Base-by-base conservation (phyloP, 345 rosid genomes). In the Erysimum cheiranthoides region DNA sequence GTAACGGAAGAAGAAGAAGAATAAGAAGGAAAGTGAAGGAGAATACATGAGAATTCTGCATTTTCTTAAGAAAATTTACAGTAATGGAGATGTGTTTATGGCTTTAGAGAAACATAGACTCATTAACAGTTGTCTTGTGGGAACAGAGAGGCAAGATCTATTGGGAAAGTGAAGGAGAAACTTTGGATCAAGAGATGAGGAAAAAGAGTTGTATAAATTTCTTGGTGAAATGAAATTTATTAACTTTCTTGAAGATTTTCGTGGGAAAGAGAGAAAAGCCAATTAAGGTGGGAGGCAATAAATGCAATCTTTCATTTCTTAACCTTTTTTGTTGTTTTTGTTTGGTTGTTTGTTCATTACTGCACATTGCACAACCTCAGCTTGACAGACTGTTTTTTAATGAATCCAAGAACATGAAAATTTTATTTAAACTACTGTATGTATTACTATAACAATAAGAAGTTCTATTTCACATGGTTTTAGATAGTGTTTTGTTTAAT, bases 341-440 rank as follows among this genome's bases (percentile, higher is more conserved):
- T 77, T 77, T 77, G 69, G 45, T 78, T 50, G 73, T 73, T 66
- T 61, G 70, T 72, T 67, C 73, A 78, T 73, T 43, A 66, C 65
- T 78, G 78, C 73, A 66, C 76, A 71, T 70, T 64, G 66, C 75
- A 57, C 81, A 72, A 40, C 77, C 64, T 78, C 18, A 6, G 58
- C 73, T 71, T 51, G 73, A 66, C 81, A 78, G 81, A 40, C 63
- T 71, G 76, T 35, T 50, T 51, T 32, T 76, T 39, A 71, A 64
- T 58, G 73, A 66, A 34, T 58, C 6, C 10, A 71, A 56, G 46
- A 53, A 46, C 60, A 34, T 49, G 70, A 16, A 40, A 1, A 10
- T 6, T 6, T 39, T 32, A 1, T 31, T 10, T 45, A 30, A 6
- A 34, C 47, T 43, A n/a, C n/a, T n/a, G n/a, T n/a, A 14, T 21